Base-by-base conservation (phyloP, 1,284 basidiomycete genomes). In the Vanrija humicola region DNA sequence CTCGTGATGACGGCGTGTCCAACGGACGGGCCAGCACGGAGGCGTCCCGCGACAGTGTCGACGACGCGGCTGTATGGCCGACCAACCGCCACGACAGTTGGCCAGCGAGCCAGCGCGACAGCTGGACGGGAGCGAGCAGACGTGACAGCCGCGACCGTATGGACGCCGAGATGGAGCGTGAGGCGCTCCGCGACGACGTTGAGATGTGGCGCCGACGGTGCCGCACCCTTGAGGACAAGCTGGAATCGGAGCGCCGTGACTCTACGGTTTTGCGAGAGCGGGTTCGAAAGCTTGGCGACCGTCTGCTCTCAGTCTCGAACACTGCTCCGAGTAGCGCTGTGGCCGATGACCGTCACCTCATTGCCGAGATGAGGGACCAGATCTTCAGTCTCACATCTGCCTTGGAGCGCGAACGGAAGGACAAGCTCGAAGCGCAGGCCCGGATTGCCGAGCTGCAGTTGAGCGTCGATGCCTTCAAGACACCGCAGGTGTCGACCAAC, bases 91-190 rank as follows among this genome's bases (percentile, higher is more conserved):
- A 29, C 14, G 34, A n/a, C n/a, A 26, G 28, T n/a, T 25, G 44
- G 18, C 44, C 28, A 46, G 26, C 44, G 3, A 46, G 44, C n/a
- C 21, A 25, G 26, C n/a, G n/a, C 8, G 44, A 25, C 26, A 28
- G 26, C 26, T 53, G 23, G 7, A 16, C 10, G 43, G 46, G 52
- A 6, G 38, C 29, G 46, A 23, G 38, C 21, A 40, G 38, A n/a
- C 50, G 58, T 21, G 50, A 58, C 55, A 61, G 58, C 48, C 56
- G 55, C 19, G 58, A 59, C 38, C 54, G 57, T 26, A 52, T 73
- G n/a, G 73, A 75, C 42, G 46, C 69, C 52, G 71, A 72, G 56
- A 58, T 73, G 63, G 71, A 75, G 61, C 52, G 69, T 18, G 70
- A 75, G 43, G 67, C 67, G 2, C 50, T 75, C 15, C 60, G 65